Evolutionary conservation across 2,329 filamentous ascomycete species (phyloP), one percentile per base, ranked within the genome.

Genomic region (Arthroderma sp.): DNA sequence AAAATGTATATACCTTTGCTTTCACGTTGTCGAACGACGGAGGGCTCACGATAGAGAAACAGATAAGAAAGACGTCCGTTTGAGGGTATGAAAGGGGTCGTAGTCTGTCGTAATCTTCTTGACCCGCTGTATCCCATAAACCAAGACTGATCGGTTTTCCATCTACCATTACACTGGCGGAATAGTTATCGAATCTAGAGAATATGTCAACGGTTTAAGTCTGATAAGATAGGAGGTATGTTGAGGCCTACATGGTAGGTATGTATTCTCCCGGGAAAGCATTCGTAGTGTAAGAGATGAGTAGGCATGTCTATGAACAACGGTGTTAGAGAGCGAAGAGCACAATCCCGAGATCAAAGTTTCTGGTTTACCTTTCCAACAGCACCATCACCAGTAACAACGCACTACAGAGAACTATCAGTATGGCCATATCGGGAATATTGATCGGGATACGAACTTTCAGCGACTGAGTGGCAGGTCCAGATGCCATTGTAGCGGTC

Each of bases 201-300:
- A 38, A 52, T 46, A 55, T 22, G 15, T 22, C 15, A 22, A 55
- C 42, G 48, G 52, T 42, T 34, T 34, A 11, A 3, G 32, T 34
- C 22, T 22, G 1, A 28, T 39, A 22, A 42, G 36, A 8, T 42
- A 31, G 8, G 32, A 6, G 29, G n/a, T 33, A 39, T 27, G n/a
- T 6, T 2, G 9, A 39, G 45, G 65, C 64, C 56, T 54, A 67
- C 64, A 98, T 91, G 58, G 91, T 98, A 55, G 91, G 91, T 58
- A 98, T 96, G 69, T 98, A 98, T 75, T 98, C 91, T 67, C 91
- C 91, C n/a, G 91, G 91, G 66, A 98, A 98, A 54, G 91, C 91
- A 72, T 96, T 98, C 52, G 91, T 98, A 52, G 91, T 96, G 72
- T 98, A 98, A 43, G 89, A 96, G 65, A 98, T 98, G 59, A 98